Conservation (phyloP, 176 grass and related monocot genomes). For the Musa troglodytarum region DNA sequence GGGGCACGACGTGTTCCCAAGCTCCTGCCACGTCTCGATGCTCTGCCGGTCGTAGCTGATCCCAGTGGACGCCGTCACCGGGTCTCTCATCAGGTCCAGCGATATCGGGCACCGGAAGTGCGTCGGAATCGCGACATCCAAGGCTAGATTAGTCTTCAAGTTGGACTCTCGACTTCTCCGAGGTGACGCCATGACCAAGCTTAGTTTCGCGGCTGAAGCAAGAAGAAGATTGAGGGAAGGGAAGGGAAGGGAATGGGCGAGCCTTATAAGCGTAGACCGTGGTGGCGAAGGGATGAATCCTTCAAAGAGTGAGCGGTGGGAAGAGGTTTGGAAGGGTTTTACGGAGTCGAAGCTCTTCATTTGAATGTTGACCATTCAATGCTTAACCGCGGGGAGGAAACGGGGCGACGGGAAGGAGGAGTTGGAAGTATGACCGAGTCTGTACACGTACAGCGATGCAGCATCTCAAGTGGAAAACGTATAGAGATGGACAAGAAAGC, state of each 20-base stretch:
- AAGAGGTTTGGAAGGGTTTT: too few species aligned
- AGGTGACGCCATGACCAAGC: background rate
- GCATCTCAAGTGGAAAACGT: too few species aligned
- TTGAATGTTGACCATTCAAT: slow-evolving; percentile 79
- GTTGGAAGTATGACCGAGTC: too few species aligned
- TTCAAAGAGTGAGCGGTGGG: background rate
- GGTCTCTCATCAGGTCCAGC: slow-evolving; percentile 66
- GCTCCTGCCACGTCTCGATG: slow-evolving; percentile 59
- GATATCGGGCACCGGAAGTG: slow-evolving; percentile 76
- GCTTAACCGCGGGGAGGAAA: slow-evolving; percentile 13
- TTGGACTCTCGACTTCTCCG: background rate
- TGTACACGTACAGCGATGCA: too few species aligned
- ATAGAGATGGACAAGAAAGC: too few species aligned
- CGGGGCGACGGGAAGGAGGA: too few species aligned
- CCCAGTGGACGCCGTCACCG: slow-evolving; percentile 52
- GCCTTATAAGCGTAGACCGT: background rate
- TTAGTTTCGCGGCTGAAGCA: background rate
- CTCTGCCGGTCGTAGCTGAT: slow-evolving; percentile 64
- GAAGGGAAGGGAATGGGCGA: slow-evolving; percentile 16
- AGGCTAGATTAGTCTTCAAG: background rate
- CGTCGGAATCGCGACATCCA: slow-evolving; percentile 19
- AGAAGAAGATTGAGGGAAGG: slow-evolving; percentile 23
- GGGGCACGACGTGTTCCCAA: slow-evolving; percentile 44
- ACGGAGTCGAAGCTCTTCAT: background rate
- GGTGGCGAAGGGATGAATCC: background rate